phyloP scores from a whole-genome alignment of 1,139 yeast genomes.

The Eremothecium gossypii region DNA sequence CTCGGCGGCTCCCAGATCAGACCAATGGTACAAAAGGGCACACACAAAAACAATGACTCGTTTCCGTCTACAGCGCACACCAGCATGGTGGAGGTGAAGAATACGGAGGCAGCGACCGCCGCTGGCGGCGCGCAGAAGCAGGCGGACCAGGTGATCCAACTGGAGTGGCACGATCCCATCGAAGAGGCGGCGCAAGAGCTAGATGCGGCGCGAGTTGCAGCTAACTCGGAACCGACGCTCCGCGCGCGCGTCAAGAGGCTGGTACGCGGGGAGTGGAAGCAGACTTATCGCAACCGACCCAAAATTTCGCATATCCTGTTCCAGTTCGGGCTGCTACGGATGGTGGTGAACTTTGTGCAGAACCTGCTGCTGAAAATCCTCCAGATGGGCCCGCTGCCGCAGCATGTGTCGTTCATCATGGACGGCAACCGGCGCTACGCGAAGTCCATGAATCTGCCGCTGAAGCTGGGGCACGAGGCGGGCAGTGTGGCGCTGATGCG shows the following conservation, averaged over 20 bases:
- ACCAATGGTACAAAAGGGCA: not conserved
- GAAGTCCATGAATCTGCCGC: conserved; percentile 50
- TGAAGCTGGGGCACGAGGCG: conserved; percentile 79
- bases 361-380: conserved; percentile 43
- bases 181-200: not conserved
- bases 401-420: conserved; percentile 90
- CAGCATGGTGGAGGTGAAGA: not conserved
- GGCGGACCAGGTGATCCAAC: not conserved
- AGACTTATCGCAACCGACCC: not conserved
- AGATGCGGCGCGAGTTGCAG: not conserved
- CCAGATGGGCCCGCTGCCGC: conserved; percentile 70
- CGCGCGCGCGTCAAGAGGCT: not conserved
- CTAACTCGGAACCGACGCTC: not conserved
- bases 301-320: not conserved
- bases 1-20: too few species aligned
- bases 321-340: not conserved
- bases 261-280: not conserved
- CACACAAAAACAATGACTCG: not conserved
- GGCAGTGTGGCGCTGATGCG: conserved; percentile 74
- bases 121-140: not conserved
- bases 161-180: not conserved
- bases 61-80: not conserved
- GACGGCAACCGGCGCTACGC: conserved; percentile 95
- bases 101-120: not conserved
- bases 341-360: conserved; percentile 29